Percentiles rank a stretch among this genome's conserved stretches.
Conservation (phyloP, 192 early-diverging fungal genomes). For the Entomortierella beljakovae region DNA sequence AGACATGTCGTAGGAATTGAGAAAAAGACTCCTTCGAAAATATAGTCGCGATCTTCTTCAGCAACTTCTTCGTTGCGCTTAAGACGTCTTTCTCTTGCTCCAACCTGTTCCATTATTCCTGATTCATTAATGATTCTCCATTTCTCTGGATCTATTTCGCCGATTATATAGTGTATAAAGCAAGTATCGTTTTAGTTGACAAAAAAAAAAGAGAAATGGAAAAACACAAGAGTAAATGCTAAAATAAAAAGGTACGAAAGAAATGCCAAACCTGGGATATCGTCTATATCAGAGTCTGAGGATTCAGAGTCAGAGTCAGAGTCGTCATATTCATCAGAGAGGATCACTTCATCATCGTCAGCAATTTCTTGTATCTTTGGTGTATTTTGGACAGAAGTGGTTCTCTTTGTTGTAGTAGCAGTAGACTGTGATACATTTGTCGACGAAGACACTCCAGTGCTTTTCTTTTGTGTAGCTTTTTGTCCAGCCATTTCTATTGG, state of each 20-base stretch:
- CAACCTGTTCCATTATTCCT: constrained; percentile 31
- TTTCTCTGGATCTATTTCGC: constrained; percentile 47
- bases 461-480: constrained; percentile 12
- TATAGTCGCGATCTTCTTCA: constrained; percentile 24
- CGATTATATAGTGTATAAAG: too few species aligned
- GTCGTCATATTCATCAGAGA: constrained; percentile 15
- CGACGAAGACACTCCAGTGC: constrained; percentile 25
- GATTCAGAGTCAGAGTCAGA: constrained; percentile 21
- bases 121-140: constrained; percentile 50
- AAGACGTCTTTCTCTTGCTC: background rate
- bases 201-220: background rate
- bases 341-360: constrained; percentile 11
- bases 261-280: constrained; percentile 24
- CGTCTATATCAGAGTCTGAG: constrained; percentile 36
- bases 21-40: constrained; percentile 53
- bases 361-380: constrained; percentile 23
- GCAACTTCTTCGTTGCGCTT: background rate
- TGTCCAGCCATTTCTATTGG: constrained; percentile 28
- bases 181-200: background rate
- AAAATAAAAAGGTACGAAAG: background rate
- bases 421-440: constrained; percentile 13
- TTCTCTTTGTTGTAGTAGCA: background rate
- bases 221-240: background rate
- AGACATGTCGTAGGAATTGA: constrained; percentile 51
- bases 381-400: background rate